Percentiles rank a stretch among this genome's conserved stretches.
phyloP scores from a whole-genome alignment of 2,329 filamentous ascomycete genomes.

The Cyphellophora europaea region DNA sequence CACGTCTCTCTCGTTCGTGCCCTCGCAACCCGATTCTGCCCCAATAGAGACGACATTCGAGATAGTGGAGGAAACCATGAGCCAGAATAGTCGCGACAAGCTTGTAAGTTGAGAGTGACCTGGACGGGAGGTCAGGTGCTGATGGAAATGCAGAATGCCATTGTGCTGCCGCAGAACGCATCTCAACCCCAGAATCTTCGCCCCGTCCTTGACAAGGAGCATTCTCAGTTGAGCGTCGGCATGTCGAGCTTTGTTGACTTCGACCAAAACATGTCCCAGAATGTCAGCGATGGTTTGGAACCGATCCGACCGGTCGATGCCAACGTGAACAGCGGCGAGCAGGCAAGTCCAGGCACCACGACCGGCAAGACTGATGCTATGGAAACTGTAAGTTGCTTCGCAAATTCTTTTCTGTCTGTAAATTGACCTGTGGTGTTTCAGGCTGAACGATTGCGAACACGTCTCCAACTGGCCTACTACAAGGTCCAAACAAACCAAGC shows the following conservation, averaged over 20 bases:
- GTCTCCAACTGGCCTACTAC: constrained; percentile 19
- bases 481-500: constrained; percentile 20
- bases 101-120: too few species aligned
- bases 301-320: too few species aligned
- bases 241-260: constrained; percentile 20
- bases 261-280: constrained; percentile 9
- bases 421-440: too few species aligned
- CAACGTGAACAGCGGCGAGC: too few species aligned
- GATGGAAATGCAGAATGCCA: constrained; percentile 7
- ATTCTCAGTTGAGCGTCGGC: constrained; percentile 16
- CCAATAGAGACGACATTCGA: neutral
- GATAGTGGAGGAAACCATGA: neutral
- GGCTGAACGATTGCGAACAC: constrained; percentile 17
- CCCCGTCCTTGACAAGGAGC: constrained; percentile 10
- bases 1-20: too few species aligned
- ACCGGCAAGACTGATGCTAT: too few species aligned
- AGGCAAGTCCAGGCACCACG: too few species aligned
- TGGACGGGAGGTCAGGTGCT: too few species aligned
- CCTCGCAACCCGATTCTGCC: neutral
- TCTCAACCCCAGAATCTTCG: constrained; percentile 8
- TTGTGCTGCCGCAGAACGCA: constrained; percentile 2
- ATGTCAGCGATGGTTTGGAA: too few species aligned
- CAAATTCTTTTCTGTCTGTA: too few species aligned
- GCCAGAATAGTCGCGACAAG: neutral
- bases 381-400: too few species aligned